phyloP scores from a whole-genome alignment of 768 basidiomycete genomes.

The Coprinopsis sp. region DNA sequence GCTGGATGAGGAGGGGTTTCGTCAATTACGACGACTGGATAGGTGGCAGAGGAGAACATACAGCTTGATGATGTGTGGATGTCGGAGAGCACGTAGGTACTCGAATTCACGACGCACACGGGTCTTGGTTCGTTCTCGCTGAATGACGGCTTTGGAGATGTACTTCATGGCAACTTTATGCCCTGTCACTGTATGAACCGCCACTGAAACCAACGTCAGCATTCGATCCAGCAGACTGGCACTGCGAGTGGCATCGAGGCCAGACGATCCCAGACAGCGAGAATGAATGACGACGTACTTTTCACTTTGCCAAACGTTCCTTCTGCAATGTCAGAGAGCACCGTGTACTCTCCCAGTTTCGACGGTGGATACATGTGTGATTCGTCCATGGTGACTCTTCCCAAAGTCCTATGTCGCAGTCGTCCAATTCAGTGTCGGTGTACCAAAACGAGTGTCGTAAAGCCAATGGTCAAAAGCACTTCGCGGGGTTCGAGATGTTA shows the following conservation, averaged over 20 bases:
- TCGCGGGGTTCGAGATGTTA: too few species aligned
- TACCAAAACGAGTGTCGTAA: too few species aligned
- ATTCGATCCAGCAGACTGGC: conserved; percentile 10
- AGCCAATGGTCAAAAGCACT: too few species aligned
- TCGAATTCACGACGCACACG: conserved; percentile 94
- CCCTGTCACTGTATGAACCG: conserved; percentile 88
- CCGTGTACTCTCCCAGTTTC: conserved; percentile 87
- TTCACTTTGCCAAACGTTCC: conserved; percentile 99
- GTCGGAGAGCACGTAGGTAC: conserved; percentile 89
- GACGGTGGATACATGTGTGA: conserved; percentile 46
- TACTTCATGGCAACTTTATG: conserved; percentile 98
- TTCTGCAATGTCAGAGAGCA: conserved; percentile 85
- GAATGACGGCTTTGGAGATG: conserved; percentile 91
- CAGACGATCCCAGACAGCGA: too few species aligned
- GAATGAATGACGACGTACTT: conserved; percentile 53
- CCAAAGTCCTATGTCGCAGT: conserved; percentile 1
- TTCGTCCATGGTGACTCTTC: conserved; percentile 30
- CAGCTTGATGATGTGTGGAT: conserved; percentile 98
- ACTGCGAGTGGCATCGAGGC: too few species aligned
- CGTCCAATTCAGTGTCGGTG: not conserved
- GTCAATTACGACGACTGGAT: conserved; percentile 5
- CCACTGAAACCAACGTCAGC: conserved; percentile 52
- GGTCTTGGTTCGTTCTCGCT: conserved; percentile 85
- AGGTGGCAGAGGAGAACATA: conserved; percentile 33
- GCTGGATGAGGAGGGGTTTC: conserved; percentile 31